These are phyloP conservation scores for Craspedostauros australis DNA, from an alignment of 108 stramenopile species.

Conservation along the genomic window DNA sequence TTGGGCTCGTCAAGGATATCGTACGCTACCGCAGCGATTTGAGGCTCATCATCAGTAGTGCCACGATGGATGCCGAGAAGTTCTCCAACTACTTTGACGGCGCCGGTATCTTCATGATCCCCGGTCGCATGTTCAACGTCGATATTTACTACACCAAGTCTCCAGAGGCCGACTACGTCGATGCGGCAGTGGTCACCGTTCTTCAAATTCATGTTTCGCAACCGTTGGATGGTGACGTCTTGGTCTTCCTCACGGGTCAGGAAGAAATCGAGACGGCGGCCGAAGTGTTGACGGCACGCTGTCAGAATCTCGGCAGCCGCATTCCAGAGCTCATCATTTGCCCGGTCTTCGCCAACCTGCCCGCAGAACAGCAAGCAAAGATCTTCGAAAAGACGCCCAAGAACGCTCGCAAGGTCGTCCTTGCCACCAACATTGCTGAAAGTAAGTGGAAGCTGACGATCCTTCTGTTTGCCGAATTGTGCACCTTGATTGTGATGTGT, in stretches of 20 bases:
- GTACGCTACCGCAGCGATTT: slow-evolving; percentile 90
- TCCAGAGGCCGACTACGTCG: slow-evolving; percentile 99
- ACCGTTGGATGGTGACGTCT: slow-evolving; percentile 93
- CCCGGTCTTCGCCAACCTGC: slow-evolving; percentile 97
- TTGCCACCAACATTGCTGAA: slow-evolving; percentile 98
- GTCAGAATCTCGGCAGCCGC: slow-evolving; percentile 76
- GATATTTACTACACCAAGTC: slow-evolving; percentile 97
- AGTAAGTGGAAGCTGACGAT: no score
- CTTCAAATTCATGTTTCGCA: slow-evolving; percentile 98
- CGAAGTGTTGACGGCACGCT: slow-evolving; percentile 87
- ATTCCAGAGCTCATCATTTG: slow-evolving; percentile 97
- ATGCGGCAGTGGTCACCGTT: slow-evolving; percentile 96
- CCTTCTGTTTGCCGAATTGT: no score
- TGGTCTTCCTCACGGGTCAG: slow-evolving; percentile 98
- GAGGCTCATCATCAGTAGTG: slow-evolving; percentile 93
- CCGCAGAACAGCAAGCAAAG: slow-evolving; percentile 98
- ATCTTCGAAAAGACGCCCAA: slow-evolving; percentile 96
- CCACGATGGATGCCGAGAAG: slow-evolving; percentile 97
- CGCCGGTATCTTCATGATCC: slow-evolving; percentile 97
- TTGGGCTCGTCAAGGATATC: slow-evolving; percentile 97
- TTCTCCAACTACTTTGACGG: slow-evolving; percentile 98
- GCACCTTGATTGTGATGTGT: no score
- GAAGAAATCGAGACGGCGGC: slow-evolving; percentile 98
- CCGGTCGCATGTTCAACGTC: slow-evolving; percentile 78
- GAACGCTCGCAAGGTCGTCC: slow-evolving; percentile 92